These are phyloP conservation scores for Fusarium gaditjirri DNA, from an alignment of 2,329 filamentous ascomycete species.

Conservation along the genomic window DNA sequence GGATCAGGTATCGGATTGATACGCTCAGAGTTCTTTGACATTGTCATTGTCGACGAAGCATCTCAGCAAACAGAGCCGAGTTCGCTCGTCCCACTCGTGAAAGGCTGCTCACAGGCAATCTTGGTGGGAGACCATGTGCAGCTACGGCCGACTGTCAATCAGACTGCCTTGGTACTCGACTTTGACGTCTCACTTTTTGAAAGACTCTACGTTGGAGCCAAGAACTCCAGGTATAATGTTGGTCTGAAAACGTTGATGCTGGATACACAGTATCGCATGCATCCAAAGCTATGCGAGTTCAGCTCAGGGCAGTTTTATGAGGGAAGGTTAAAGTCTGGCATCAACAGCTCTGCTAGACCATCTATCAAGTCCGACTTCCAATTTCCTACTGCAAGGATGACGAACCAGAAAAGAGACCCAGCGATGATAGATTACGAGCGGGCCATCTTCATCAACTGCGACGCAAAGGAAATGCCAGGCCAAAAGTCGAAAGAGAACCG, in stretches of 20 bases:
- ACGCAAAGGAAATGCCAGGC: constrained; percentile 50
- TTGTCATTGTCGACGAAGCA: constrained; percentile 58
- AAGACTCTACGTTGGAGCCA: constrained; percentile 47
- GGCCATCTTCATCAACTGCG: constrained; percentile 51
- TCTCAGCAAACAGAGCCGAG: constrained; percentile 58
- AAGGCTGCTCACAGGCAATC: constrained; percentile 55
- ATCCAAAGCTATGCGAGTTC: constrained; percentile 53
- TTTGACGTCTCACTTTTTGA: constrained; percentile 58
- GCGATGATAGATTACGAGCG: neutral
- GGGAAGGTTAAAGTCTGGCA: constrained; percentile 48
- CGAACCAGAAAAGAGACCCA: rapidly evolving
- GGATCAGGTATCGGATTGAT: constrained; percentile 55
- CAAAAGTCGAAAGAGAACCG: constrained; percentile 53
- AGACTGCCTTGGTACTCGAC: constrained; percentile 47
- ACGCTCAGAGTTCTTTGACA: constrained; percentile 51
- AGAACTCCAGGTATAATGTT: neutral
- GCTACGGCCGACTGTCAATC: constrained; percentile 55
- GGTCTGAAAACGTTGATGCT: constrained; percentile 53
- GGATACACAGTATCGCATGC: constrained; percentile 58
- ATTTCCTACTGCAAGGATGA: constrained; percentile 23
- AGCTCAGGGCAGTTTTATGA: constrained; percentile 55
- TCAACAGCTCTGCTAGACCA: constrained; percentile 36
- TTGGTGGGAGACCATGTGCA: constrained; percentile 60
- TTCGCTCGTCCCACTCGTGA: constrained; percentile 54
- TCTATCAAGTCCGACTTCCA: constrained; percentile 29